Base-by-base conservation (phyloP, 2,329 filamentous ascomycete genomes). In the Plenodomus biglobosus region DNA sequence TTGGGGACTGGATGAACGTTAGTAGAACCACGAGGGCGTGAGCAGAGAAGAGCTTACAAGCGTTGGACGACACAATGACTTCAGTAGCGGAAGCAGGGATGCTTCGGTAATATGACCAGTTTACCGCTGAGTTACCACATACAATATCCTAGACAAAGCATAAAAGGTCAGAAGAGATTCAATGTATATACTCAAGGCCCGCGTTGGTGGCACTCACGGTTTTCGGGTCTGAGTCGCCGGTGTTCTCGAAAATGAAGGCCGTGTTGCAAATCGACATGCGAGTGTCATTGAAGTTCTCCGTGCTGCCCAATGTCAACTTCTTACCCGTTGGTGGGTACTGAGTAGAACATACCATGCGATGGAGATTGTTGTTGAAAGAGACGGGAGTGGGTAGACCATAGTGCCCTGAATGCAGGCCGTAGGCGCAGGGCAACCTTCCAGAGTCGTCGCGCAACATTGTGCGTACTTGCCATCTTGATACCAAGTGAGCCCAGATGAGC, bases 231-330 rank as follows among this genome's bases (percentile, higher is more conserved):
- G 61, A 58, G 40, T 67, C 63, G 16, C 52, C 52, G n/a, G 52
- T 52, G 39, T 61, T 65, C 44, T 66, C 62, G 42, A 49, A 69
- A 32, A 69, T 67, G 50, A 62, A 67, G 8, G 55, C 59, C 0
- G 64, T 64, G 42, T 69, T 69, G 43, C 65, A 69, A 2, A 66
- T 19, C 19, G 41, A 43, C 8, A 17, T 27, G n/a, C 15, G 11
- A 4, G 51, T 21, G 34, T 67, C 53, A 39, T 55, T 43, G 39
- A 55, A 69, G 48, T 66, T 66, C 5, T 52, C 52, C 5, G 63
- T 66, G 34, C 59, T 64, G 27, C 2, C 11, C 2, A 1, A 22
- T 15, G 18, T 58, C 24, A 59, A 48, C 27, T 22, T 11, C 37
- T n/a, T 16, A 36, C 6, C 5, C 8, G 13, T 17, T 30, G 10